Evolutionary conservation across 345 rosid species (phyloP), one percentile per base, ranked within the genome.

Genomic region (Salix caprea): DNA sequence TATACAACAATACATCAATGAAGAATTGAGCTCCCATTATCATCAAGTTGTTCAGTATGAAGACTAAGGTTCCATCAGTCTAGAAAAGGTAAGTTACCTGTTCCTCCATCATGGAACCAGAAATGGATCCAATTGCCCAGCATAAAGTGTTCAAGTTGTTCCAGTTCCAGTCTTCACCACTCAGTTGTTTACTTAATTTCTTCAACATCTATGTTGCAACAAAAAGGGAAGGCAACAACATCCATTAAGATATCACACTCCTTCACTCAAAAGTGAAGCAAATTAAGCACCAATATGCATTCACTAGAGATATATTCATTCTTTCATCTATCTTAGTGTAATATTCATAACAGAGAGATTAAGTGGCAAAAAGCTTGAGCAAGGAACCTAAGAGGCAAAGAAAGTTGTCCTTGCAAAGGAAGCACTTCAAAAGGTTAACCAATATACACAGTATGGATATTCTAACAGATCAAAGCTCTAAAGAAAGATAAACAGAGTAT

Each of bases 101-200:
- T 54, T 96, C 98, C 84, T 96, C 99, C 86, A 89, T 84, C 99
- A 96, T 96, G 76, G 98, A 96, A 69, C 99, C 98, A 71, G 99
- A 96, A 61, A 96, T 96, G 71, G 99, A 96, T 75, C 99, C 98
- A 74, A 96, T 96, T 74, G 98, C 99, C 99, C 99, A 96, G 87
- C 99, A 96, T 71, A 96, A 82, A 13, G 99, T 96, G 81, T 92
- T 96, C 65, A 96, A 72, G 73, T 92, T 96, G 85, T 96, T 96
- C 99, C 98, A 94, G 28, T 92, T 92, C 97, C 98, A 96, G 81
- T 96, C 99, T 86, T 96, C 98, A 76, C 98, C 97, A 77, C 89
- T 91, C 83, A 92, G 79, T 85, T 94, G 99, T 86, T 96, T 96
- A 71, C 90, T 92, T 72, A 96, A 88, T 82, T 96, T 96, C 90